These are phyloP conservation scores for Handroanthus guayacan DNA, from an alignment of 257 asterid species.

Conservation along the genomic window DNA sequence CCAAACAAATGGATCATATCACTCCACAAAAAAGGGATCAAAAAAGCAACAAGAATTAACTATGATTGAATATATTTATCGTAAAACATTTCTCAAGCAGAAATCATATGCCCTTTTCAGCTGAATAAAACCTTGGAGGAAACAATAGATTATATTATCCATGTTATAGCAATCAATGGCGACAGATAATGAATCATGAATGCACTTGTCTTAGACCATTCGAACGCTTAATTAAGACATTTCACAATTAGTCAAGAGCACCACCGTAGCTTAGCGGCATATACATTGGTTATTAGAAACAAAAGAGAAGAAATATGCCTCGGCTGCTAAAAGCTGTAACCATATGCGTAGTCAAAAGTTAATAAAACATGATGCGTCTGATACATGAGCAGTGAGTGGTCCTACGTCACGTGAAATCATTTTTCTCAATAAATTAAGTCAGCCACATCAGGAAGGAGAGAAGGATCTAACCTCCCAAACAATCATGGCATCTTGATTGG, in stretches of 20 bases:
- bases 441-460: conserved; percentile 18
- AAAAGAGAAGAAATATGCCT: conserved; percentile 5
- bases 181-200: not conserved
- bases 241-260: not conserved
- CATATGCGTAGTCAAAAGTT: not conserved
- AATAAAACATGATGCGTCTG: conserved; percentile 3
- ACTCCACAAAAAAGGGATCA: not conserved
- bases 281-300: not conserved
- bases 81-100: conserved; percentile 5
- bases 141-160: not conserved
- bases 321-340: not conserved
- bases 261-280: conserved; percentile 12
- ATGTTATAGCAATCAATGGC: conserved; percentile 24
- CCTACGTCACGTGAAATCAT: not conserved
- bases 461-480: conserved; percentile 90
- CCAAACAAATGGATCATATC: not conserved
- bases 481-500: conserved; percentile 96
- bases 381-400: not conserved
- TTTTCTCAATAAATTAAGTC: not conserved
- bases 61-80: not conserved
- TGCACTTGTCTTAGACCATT: not conserved
- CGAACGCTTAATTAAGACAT: conserved; percentile 3
- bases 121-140: not conserved
- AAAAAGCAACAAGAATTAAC: conserved; percentile 7
- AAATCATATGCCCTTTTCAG: conserved; percentile 8